These are phyloP conservation scores for Nadsonia starkeyi-henricii DNA, from an alignment of 1,139 yeast genomes.

Conservation along the genomic window DNA sequence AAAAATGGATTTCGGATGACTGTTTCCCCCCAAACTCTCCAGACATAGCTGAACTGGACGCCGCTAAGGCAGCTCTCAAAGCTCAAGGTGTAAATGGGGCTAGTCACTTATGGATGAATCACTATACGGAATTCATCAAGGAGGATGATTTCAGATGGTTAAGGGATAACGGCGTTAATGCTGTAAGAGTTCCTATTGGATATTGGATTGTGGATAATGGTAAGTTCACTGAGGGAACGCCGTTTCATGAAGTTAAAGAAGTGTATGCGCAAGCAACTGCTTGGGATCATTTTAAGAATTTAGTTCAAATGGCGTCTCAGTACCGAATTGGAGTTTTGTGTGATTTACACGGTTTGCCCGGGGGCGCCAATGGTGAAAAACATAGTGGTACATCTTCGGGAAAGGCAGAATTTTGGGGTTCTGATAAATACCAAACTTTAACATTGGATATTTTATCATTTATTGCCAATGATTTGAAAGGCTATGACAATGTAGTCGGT, in stretches of 20 bases:
- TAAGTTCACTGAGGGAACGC: constrained; percentile 40
- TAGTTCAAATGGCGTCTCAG: constrained; percentile 40
- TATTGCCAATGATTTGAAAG: constrained; percentile 45
- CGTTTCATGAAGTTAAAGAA: constrained; percentile 38
- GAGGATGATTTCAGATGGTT: constrained; percentile 78
- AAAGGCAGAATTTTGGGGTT: constrained; percentile 51
- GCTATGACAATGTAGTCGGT: constrained; percentile 59
- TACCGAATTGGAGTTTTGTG: constrained; percentile 59
- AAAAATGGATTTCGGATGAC: constrained; percentile 36
- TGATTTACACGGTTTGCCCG: constrained; percentile 83
- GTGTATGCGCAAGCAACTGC: constrained; percentile 48
- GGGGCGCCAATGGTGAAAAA: constrained; percentile 76
- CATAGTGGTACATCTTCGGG: constrained; percentile 65
- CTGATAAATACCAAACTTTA: constrained; percentile 29
- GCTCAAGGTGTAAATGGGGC: constrained; percentile 44
- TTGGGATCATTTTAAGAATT: constrained; percentile 47
- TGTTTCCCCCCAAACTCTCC: constrained; percentile 35
- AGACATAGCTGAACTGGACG: constrained; percentile 61
- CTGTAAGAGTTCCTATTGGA: constrained; percentile 78
- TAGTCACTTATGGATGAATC: constrained; percentile 41
- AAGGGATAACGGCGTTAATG: constrained; percentile 47
- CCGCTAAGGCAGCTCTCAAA: constrained; percentile 37
- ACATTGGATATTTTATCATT: constrained; percentile 42
- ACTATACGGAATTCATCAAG: constrained; percentile 52
- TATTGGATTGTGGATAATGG: constrained; percentile 78